Conservation (phyloP, 495 filamentous ascomycete genomes). For the Penicillium coffeae region DNA sequence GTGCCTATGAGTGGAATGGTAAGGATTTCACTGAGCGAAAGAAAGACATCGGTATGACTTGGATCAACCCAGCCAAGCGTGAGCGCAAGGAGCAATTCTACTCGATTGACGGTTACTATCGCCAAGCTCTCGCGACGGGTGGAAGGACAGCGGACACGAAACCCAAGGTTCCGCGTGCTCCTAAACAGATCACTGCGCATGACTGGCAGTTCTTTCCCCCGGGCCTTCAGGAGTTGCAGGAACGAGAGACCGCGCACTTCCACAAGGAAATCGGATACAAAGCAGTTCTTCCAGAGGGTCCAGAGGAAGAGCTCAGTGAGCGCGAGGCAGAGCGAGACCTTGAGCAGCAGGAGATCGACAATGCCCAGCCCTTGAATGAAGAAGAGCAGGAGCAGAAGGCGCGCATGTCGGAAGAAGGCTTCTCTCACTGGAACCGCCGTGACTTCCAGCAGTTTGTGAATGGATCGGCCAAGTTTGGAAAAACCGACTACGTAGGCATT, state of each 20-base stretch:
- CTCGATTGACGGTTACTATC: slow-evolving; percentile 98
- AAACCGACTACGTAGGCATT: slow-evolving; percentile 77
- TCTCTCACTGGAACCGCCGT: slow-evolving; percentile 89
- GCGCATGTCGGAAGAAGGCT: slow-evolving; percentile 74
- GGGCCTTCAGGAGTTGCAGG: slow-evolving; percentile 80
- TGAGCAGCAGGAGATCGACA: slow-evolving; percentile 89
- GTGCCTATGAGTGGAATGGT: slow-evolving; percentile 98
- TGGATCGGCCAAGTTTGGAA: slow-evolving; percentile 87
- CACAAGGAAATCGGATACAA: slow-evolving; percentile 96
- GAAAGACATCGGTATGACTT: slow-evolving; percentile 90
- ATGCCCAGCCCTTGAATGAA: slow-evolving; percentile 82
- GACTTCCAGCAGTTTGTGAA: slow-evolving; percentile 99
- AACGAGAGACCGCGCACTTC: slow-evolving; percentile 92
- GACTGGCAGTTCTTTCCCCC: slow-evolving; percentile 97
- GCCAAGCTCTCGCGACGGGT: slow-evolving; percentile 81
- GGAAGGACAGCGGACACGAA: slow-evolving; percentile 82
- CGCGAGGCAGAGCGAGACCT: slow-evolving; percentile 83
- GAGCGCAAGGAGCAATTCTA: slow-evolving; percentile 98
- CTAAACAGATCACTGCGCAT: slow-evolving; percentile 86
- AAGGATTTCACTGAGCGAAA: slow-evolving; percentile 86
- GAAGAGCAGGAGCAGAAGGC: slow-evolving; percentile 84
- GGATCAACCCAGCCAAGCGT: slow-evolving; percentile 98
- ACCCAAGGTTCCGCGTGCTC: slow-evolving; percentile 91
- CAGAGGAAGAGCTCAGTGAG: slow-evolving; percentile 76
- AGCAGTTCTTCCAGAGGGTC: slow-evolving; percentile 74